Percentiles rank a stretch among this genome's conserved stretches.
Evolutionary conservation across 2,329 filamentous ascomycete species (phyloP).

Genomic region (Cercospora janseana): DNA sequence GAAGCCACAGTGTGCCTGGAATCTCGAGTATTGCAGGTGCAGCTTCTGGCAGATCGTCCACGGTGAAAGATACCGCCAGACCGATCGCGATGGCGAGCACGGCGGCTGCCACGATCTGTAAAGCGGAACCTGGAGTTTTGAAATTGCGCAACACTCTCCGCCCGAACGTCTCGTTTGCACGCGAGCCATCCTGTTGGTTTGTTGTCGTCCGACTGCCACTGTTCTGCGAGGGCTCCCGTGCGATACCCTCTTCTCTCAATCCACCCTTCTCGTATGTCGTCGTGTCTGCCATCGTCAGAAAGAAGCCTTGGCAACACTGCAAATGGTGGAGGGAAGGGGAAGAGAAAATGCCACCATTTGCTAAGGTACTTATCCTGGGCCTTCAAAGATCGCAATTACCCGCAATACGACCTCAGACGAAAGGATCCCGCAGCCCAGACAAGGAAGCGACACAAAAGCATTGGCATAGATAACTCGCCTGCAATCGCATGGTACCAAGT

Average conservation of each 20-base stretch:
- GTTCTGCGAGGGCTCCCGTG: conserved; percentile 8
- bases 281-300: not conserved
- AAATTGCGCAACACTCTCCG: conserved; percentile 40
- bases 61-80: conserved; percentile 46
- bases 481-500: conserved; percentile 2
- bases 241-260: not conserved
- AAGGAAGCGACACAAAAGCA: not conserved
- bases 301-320: not conserved
- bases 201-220: not conserved
- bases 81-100: conserved; percentile 52
- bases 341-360: not conserved
- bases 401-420: conserved; percentile 5
- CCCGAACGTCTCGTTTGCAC: conserved; percentile 14
- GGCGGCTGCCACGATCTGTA: conserved; percentile 53
- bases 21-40: conserved; percentile 48
- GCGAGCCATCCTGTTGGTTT: conserved; percentile 2
- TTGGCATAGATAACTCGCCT: not conserved
- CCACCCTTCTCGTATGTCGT: conserved; percentile 14
- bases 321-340: not conserved
- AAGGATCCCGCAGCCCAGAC: conserved; percentile 4
- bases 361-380: not conserved
- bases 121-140: conserved; percentile 47
- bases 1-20: conserved; percentile 52
- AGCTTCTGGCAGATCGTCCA: conserved; percentile 46
- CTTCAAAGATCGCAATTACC: not conserved